Percentiles rank a stretch among this genome's conserved stretches.
Conservation (phyloP, 2,329 filamentous ascomycete species). For the Paraphoma chrysanthemicola region DNA sequence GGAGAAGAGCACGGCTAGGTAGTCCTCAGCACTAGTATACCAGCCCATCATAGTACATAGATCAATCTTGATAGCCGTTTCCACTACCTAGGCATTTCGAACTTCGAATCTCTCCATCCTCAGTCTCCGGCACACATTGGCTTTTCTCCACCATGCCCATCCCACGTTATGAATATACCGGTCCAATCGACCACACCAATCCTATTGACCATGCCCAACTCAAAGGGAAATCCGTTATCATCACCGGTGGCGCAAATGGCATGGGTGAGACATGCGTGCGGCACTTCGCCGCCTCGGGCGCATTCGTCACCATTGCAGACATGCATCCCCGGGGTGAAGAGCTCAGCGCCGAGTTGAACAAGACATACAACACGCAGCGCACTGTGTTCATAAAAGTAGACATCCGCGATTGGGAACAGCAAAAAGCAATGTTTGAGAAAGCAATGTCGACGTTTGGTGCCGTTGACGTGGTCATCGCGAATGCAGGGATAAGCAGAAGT, state of each 20-base stretch:
- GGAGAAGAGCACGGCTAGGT: background rate
- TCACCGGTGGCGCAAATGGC: slow-evolving; percentile 56
- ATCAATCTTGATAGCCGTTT: too few species aligned
- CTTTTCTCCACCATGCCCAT: slow-evolving; percentile 14
- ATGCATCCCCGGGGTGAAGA: slow-evolving; percentile 32
- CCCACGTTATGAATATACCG: slow-evolving; percentile 38
- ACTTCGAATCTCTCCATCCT: background rate
- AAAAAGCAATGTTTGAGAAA: slow-evolving; percentile 20
- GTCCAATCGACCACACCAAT: slow-evolving; percentile 46
- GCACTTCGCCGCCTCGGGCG: slow-evolving; percentile 37
- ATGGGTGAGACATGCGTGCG: slow-evolving; percentile 45
- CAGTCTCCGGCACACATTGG: background rate
- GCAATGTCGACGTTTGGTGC: slow-evolving; percentile 13
- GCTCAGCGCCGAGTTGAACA: slow-evolving; percentile 39
- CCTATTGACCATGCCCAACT: slow-evolving; percentile 48
- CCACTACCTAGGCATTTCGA: too few species aligned
- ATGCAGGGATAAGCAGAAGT: slow-evolving; percentile 23
- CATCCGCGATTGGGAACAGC: slow-evolving; percentile 26
- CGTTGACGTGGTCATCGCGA: slow-evolving; percentile 46
- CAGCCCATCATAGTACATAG: background rate
- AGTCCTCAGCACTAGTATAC: background rate
- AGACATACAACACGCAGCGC: slow-evolving; percentile 21
- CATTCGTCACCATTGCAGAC: slow-evolving; percentile 46
- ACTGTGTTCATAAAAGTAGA: slow-evolving; percentile 22
- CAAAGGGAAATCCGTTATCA: slow-evolving; percentile 55